Conservation (phyloP, 2,329 filamentous ascomycete species). For the Nothophoma quercina region DNA sequence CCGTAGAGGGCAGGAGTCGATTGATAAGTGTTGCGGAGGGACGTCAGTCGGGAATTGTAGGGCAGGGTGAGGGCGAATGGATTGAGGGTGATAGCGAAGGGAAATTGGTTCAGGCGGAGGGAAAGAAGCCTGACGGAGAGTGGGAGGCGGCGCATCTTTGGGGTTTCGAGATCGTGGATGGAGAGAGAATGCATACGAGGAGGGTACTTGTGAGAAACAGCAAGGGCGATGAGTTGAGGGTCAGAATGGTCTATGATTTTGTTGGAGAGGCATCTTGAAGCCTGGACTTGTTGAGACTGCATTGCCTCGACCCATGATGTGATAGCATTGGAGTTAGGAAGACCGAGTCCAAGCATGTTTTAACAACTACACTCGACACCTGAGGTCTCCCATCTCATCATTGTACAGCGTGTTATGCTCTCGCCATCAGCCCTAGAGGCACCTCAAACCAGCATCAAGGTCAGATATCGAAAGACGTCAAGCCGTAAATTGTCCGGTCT, state of each 20-base stretch:
- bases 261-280: slow-evolving; percentile 3
- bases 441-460: too few relatives aligned
- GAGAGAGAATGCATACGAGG: slow-evolving; percentile 20
- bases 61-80: slow-evolving; percentile 11
- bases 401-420: too few relatives aligned
- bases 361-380: too few relatives aligned
- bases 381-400: too few relatives aligned
- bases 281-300: too few relatives aligned
- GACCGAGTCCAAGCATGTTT: too few relatives aligned
- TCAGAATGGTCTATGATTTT: slow-evolving; percentile 24
- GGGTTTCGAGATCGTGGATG: slow-evolving; percentile 21
- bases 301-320: too few relatives aligned
- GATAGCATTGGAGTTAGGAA: too few relatives aligned
- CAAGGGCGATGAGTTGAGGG: slow-evolving; percentile 16
- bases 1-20: slow-evolving; percentile 19
- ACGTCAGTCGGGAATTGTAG: slow-evolving; percentile 7
- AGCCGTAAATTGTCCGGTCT: too few relatives aligned
- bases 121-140: slow-evolving; percentile 15
- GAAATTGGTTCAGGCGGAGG: slow-evolving; percentile 18
- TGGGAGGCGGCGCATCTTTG: slow-evolving; percentile 23
- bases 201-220: slow-evolving; percentile 16
- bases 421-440: too few relatives aligned
- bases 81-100: slow-evolving; percentile 20
- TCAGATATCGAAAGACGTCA: too few relatives aligned
- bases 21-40: slow-evolving; percentile 22